These are phyloP conservation scores for Monoraphidium neglectum DNA, from an alignment of 139 green algal species.

Conservation along the genomic window DNA sequence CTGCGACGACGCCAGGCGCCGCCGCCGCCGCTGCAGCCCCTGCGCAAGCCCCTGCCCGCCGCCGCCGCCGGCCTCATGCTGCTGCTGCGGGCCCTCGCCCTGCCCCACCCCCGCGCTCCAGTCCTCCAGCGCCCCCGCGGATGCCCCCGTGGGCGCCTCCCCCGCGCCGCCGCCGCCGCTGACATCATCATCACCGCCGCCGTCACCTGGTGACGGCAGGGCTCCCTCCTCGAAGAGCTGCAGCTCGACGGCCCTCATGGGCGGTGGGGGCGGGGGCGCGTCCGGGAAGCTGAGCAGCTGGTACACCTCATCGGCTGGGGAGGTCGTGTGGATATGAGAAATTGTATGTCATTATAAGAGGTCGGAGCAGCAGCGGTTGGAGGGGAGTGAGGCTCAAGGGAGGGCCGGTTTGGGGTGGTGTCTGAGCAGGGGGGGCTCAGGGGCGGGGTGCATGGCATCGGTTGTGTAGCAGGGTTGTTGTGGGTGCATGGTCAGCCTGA, in stretches of 20 bases:
- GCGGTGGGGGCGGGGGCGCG: conserved; percentile 10
- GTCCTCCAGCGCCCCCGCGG: neutral
- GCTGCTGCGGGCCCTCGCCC: neutral
- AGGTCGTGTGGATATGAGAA: too few relatives aligned
- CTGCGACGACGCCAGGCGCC: neutral
- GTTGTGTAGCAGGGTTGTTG: too few relatives aligned
- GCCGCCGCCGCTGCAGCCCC: neutral
- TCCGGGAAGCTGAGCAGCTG: conserved; percentile 36
- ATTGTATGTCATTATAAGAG: too few relatives aligned
- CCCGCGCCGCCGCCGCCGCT: neutral
- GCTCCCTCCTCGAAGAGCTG: conserved; percentile 13
- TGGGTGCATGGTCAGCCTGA: too few relatives aligned
- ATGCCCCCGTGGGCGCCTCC: neutral
- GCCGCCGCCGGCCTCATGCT: neutral
- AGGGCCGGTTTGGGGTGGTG: too few relatives aligned
- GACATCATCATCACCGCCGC: neutral
- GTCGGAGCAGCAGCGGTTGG: too few relatives aligned
- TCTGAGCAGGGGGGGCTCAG: too few relatives aligned
- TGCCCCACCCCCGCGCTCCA: too few relatives aligned
- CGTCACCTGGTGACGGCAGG: too few relatives aligned
- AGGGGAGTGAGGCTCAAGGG: too few relatives aligned
- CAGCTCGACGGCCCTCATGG: conserved; percentile 17
- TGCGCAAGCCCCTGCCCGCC: neutral
- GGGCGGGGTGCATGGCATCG: too few relatives aligned
- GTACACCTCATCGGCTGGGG: conserved; percentile 49